phyloP scores from a whole-genome alignment of 805 yeast species.

The Starmerella gropengiesseri region DNA sequence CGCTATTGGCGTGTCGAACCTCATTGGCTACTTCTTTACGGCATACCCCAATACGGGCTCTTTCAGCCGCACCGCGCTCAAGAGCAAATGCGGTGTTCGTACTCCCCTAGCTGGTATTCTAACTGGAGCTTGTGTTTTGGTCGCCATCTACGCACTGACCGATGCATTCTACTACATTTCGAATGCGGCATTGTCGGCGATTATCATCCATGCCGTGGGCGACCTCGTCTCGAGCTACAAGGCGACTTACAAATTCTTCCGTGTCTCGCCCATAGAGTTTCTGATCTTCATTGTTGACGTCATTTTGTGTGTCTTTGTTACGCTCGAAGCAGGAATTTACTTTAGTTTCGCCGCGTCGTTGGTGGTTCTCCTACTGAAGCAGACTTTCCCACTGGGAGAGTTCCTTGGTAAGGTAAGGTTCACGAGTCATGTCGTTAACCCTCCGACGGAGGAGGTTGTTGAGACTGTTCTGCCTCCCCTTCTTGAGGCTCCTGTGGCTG shows the following conservation, averaged over 20 bases:
- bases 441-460: slow-evolving; percentile 35
- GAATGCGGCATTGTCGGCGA: slow-evolving; percentile 74
- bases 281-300: slow-evolving; percentile 64
- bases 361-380: slow-evolving; percentile 59
- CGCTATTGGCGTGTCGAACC: slow-evolving; percentile 85
- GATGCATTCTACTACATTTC: slow-evolving; percentile 81
- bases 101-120: slow-evolving; percentile 88
- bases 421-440: slow-evolving; percentile 47
- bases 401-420: slow-evolving; percentile 71
- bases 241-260: slow-evolving; percentile 49
- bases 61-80: slow-evolving; percentile 85
- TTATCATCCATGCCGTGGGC: slow-evolving; percentile 86
- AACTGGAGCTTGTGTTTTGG: slow-evolving; percentile 77
- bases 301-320: slow-evolving; percentile 59
- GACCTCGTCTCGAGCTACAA: slow-evolving; percentile 57
- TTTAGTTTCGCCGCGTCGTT: slow-evolving; percentile 79
- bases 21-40: slow-evolving; percentile 81
- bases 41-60: slow-evolving; percentile 97
- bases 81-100: slow-evolving; percentile 89
- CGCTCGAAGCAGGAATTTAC: slow-evolving; percentile 83
- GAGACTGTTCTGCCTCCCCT: neutral
- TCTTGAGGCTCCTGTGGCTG: slow-evolving; percentile 3
- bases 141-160: slow-evolving; percentile 78
- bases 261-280: slow-evolving; percentile 60
- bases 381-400: slow-evolving; percentile 70